Percentiles rank a stretch among this genome's conserved stretches.
These are phyloP conservation scores for Metschnikowia corniflorae DNA, from an alignment of 805 yeast species.

Conservation along the genomic window DNA sequence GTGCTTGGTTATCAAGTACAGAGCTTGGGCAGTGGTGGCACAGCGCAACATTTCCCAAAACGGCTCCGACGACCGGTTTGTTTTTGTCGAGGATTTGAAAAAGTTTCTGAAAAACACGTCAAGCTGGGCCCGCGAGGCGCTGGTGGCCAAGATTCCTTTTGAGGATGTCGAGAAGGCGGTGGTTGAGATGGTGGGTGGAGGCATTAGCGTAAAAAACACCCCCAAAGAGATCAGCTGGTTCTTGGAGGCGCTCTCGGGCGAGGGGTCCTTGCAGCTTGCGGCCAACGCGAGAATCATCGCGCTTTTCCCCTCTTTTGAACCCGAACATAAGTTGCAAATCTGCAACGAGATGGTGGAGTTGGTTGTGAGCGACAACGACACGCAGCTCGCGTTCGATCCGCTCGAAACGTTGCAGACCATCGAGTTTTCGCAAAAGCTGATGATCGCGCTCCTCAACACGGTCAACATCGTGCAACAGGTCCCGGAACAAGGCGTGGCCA, in stretches of 20 bases:
- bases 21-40: constrained; percentile 33
- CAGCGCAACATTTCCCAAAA: constrained; percentile 16
- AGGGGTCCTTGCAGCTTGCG: constrained; percentile 31
- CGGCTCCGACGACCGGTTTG: constrained; percentile 32
- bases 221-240: constrained; percentile 58
- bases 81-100: constrained; percentile 30
- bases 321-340: constrained; percentile 50
- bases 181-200: constrained; percentile 53
- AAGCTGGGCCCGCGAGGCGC: constrained; percentile 43
- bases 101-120: constrained; percentile 38
- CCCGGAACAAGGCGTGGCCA: constrained; percentile 53
- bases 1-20: constrained; percentile 48
- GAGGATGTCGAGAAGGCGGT: constrained; percentile 53
- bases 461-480: constrained; percentile 52
- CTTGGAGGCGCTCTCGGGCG: constrained; percentile 41
- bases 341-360: constrained; percentile 48
- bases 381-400: constrained; percentile 30
- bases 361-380: constrained; percentile 44
- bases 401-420: constrained; percentile 51
- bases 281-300: constrained; percentile 50
- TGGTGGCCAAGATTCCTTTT: constrained; percentile 47
- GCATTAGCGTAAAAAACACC: constrained; percentile 49
- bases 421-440: constrained; percentile 51
- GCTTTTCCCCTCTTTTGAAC: constrained; percentile 53
- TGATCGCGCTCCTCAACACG: constrained; percentile 55